Evolutionary conservation across 495 filamentous ascomycete genomes (phyloP).

Genomic region (Corynascus novoguineensis): DNA sequence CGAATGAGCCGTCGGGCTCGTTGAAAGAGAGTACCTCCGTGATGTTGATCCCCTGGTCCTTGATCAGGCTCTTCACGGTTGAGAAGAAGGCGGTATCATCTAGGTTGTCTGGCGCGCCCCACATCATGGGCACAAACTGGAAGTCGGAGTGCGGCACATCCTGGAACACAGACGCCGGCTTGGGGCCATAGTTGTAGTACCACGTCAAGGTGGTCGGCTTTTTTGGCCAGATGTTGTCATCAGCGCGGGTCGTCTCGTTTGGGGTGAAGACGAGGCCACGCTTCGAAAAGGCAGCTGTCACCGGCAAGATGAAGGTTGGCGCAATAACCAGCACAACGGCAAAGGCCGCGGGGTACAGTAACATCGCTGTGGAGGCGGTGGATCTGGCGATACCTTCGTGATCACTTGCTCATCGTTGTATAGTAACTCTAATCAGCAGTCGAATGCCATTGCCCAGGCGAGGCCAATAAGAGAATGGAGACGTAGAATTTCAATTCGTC

Average conservation of each 20-base stretch:
- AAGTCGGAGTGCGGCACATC: constrained; percentile 43
- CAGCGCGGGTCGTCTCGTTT: constrained; percentile 41
- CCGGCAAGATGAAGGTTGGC: constrained; percentile 12
- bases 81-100: constrained; percentile 51
- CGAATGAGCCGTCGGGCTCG: constrained; percentile 56
- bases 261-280: constrained; percentile 66
- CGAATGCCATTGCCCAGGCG: too few species aligned
- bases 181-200: constrained; percentile 71
- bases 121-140: constrained; percentile 79
- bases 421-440: neutral
- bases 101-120: constrained; percentile 48
- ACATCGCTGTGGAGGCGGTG: neutral
- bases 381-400: neutral
- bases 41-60: constrained; percentile 50
- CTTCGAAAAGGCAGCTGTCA: constrained; percentile 47
- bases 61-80: constrained; percentile 46
- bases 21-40: constrained; percentile 66
- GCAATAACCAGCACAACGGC: constrained; percentile 10
- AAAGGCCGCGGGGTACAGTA: constrained; percentile 4
- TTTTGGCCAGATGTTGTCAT: constrained; percentile 56
- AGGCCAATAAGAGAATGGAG: too few species aligned
- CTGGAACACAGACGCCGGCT: constrained; percentile 47
- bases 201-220: constrained; percentile 57
- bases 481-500: too few species aligned
- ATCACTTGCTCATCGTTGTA: too few species aligned